These are phyloP conservation scores for Sordariomycetes sp. DNA, from an alignment of 2,329 filamentous ascomycete genomes.

Conservation along the genomic window DNA sequence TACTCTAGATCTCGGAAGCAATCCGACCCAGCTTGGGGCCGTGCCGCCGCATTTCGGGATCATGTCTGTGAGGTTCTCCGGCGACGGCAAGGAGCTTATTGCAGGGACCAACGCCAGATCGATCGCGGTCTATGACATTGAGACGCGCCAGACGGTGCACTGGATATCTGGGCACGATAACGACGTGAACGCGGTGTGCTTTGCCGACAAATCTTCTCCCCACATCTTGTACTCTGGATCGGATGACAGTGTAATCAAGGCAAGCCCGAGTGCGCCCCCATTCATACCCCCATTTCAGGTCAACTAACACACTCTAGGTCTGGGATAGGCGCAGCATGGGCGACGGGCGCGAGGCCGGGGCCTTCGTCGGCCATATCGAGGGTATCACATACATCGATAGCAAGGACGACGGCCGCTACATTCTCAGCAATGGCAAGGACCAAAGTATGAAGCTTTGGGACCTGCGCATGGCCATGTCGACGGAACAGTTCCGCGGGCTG, in stretches of 20 bases:
- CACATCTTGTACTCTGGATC: slow-evolving; percentile 94
- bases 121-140: slow-evolving; percentile 87
- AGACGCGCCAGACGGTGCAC: slow-evolving; percentile 62
- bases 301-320: slow-evolving; percentile 20
- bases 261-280: not conserved
- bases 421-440: slow-evolving; percentile 89
- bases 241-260: slow-evolving; percentile 85
- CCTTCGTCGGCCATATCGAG: slow-evolving; percentile 53
- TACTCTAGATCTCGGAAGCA: slow-evolving; percentile 54
- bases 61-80: slow-evolving; percentile 86
- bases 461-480: slow-evolving; percentile 73
- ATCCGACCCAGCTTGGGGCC: slow-evolving; percentile 19
- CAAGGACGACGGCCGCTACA: slow-evolving; percentile 63
- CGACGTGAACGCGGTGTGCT: slow-evolving; percentile 95
- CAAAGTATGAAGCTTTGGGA: slow-evolving; percentile 98
- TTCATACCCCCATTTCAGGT: not conserved
- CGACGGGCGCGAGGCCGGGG: slow-evolving; percentile 58
- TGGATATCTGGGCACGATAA: slow-evolving; percentile 66
- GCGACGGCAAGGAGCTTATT: slow-evolving; percentile 80
- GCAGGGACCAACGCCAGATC: slow-evolving; percentile 70
- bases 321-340: slow-evolving; percentile 93
- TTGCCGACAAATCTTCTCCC: slow-evolving; percentile 75
- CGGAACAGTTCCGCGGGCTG: slow-evolving; percentile 44
- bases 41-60: slow-evolving; percentile 42
- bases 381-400: slow-evolving; percentile 57